Base-by-base conservation (phyloP, 768 basidiomycete genomes). In the Trametes coccinea region DNA sequence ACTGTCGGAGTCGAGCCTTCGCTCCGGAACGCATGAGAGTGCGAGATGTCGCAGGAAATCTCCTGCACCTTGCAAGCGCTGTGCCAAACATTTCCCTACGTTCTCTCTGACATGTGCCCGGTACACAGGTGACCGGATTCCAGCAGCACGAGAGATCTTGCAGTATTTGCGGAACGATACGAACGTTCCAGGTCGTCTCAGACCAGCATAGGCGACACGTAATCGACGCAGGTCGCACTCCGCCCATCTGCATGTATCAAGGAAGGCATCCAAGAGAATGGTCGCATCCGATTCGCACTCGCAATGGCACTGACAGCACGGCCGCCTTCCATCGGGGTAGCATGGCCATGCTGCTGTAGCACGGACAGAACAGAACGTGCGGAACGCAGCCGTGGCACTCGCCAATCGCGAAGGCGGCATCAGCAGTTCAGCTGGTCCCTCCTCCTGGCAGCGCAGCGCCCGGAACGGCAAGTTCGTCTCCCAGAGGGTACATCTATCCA, bases 361-460 rank as follows among this genome's bases (percentile, higher is more conserved):
- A 39, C 48, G 56, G 50, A 50, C 29, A 58, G 56, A 58, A 50
- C 27, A 50, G 40, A 27, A 47, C 55, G 17, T 45, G 48, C 17
- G 31, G 48, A 27, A 27, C 45, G 11, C 34, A 46, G 43, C 44
- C 49, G 49, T 34, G 34, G 44, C 47, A 27, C 39, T 58, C 56
- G 56, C 56, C 56, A 58, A 50, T 58, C 56, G 56, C 56, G 56
- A 58, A 58, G 56, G 11, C 13, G 29, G 8, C 47, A 17, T 27
- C 56, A 40, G 54, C 54, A 34, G 54, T 44, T 17, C 56, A 29
- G 56, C 16, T 22, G 41, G 29, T 7, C 47, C 11, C 30, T 10
- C 29, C 11, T 10, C 48, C 48, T 39, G 41, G 53, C 39, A 43
- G 47, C 33, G 29, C 13, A 5, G 47, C 47, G 30, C 47, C 27